phyloP scores from a whole-genome alignment of 345 rosid genomes.

The Salix viminalis region DNA sequence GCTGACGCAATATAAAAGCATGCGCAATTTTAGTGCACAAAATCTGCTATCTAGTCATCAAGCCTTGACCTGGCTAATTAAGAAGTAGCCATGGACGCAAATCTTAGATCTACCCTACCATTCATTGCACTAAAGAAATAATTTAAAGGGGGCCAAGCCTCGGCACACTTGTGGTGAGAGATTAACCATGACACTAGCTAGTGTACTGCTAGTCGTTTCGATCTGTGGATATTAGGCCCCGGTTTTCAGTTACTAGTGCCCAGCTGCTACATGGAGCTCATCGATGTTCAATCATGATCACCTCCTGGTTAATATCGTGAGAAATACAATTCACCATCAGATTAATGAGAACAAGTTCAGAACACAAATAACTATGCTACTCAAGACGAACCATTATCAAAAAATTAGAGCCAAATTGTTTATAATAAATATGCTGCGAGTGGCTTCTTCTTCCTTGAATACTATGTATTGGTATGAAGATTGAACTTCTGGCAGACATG shows the following conservation, averaged over 20 bases:
- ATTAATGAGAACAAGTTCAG: neutral
- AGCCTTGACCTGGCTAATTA: neutral
- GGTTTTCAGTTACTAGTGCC: neutral
- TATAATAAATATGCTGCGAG: neutral
- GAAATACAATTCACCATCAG: neutral
- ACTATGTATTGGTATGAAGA: neutral
- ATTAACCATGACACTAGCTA: neutral
- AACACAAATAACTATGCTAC: neutral
- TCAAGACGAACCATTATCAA: neutral
- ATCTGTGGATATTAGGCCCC: neutral
- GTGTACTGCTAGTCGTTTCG: neutral
- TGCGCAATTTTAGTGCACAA: constrained; percentile 17
- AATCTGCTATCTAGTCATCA: neutral
- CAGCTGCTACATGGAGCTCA: neutral
- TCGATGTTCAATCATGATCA: neutral
- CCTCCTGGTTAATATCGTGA: neutral
- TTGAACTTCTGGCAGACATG: neutral
- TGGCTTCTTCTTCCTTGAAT: neutral
- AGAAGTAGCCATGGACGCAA: too few species aligned
- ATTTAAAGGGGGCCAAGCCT: neutral
- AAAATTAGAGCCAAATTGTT: neutral
- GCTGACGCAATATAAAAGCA: constrained; percentile 16
- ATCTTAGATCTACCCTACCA: too few species aligned
- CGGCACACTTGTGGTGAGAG: constrained; percentile 13
- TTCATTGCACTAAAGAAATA: too few species aligned